Percentiles rank a stretch among this genome's conserved stretches.
phyloP scores from a whole-genome alignment of 2,329 filamentous ascomycete genomes.

The Amesomyces nigricolor region DNA sequence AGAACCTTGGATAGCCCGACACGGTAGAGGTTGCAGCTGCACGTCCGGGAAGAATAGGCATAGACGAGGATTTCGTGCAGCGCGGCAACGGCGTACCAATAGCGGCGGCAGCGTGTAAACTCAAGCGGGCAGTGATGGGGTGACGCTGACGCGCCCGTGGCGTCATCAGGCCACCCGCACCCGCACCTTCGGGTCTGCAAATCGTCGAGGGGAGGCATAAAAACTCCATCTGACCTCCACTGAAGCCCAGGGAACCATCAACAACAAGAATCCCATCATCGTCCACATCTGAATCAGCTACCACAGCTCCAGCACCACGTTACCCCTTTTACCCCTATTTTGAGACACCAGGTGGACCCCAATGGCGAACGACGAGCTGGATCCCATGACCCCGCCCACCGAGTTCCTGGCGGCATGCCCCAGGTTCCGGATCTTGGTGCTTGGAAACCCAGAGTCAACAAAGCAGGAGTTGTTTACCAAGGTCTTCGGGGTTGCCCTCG shows the following conservation, averaged over 20 bases:
- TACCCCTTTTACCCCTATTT: no score
- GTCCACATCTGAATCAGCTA: no score
- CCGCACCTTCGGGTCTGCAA: not conserved
- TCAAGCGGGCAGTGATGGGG: not conserved
- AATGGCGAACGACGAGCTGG: not conserved
- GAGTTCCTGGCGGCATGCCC: constrained; percentile 23
- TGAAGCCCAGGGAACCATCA: not conserved
- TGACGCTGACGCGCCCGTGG: constrained; percentile 2
- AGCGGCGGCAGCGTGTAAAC: not conserved
- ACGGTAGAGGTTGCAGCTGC: no score
- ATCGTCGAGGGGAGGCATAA: not conserved
- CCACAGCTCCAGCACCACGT: no score
- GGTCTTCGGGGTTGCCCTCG: constrained; percentile 23
- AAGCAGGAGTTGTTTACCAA: constrained; percentile 25
- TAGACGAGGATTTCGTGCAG: not conserved
- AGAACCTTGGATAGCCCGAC: no score
- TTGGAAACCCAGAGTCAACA: constrained; percentile 26
- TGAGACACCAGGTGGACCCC: not conserved
- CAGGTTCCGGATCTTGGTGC: constrained; percentile 24
- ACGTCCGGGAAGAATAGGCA: no score
- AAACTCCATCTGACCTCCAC: constrained; percentile 1
- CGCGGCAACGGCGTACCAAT: not conserved
- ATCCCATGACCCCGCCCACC: constrained; percentile 11
- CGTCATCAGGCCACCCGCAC: constrained; percentile 10
- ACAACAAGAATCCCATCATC: not conserved